A percentile compares a stretch with the other conserved stretches of the same genome.
These are phyloP conservation scores for Paraphaeosphaeria minitans DNA, from an alignment of 2,329 filamentous ascomycete species.

Conservation along the genomic window DNA sequence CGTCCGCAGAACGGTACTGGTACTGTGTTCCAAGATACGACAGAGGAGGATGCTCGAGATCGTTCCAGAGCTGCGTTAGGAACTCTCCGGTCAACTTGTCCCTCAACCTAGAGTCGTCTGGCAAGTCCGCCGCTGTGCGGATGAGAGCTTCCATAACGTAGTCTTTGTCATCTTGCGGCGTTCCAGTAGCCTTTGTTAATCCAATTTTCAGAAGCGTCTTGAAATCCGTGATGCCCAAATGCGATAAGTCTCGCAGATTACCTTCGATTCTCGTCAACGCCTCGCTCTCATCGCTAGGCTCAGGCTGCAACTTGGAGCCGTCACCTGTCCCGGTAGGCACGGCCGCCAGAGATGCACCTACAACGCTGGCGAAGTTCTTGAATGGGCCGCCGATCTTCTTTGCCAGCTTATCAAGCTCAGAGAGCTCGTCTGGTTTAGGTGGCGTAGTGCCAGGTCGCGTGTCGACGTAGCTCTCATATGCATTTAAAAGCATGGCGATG, in stretches of 20 bases:
- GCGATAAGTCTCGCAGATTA: constrained; percentile 38
- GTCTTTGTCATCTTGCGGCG: constrained; percentile 64
- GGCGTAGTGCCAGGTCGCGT: constrained; percentile 35
- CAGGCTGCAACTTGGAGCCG: constrained; percentile 46
- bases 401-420: constrained; percentile 40
- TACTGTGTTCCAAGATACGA: constrained; percentile 52
- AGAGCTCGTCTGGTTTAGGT: constrained; percentile 37
- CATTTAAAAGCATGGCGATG: not conserved
- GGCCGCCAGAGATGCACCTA: constrained; percentile 36
- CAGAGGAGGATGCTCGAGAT: constrained; percentile 55
- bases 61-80: constrained; percentile 54
- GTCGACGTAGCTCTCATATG: constrained; percentile 33
- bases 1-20: constrained; percentile 56
- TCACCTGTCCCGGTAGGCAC: constrained; percentile 50
- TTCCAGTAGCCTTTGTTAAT: constrained; percentile 51
- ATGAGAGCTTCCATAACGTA: constrained; percentile 66
- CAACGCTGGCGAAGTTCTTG: constrained; percentile 31
- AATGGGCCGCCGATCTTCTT: constrained; percentile 37
- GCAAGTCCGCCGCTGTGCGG: constrained; percentile 51
- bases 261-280: constrained; percentile 43
- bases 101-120: constrained; percentile 46
- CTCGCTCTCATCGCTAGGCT: constrained; percentile 37
- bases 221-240: constrained; percentile 42
- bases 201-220: constrained; percentile 46
- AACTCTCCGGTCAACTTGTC: constrained; percentile 52